phyloP scores from a whole-genome alignment of 169 alveolate species.

The Cyclospora cayetanensis region DNA sequence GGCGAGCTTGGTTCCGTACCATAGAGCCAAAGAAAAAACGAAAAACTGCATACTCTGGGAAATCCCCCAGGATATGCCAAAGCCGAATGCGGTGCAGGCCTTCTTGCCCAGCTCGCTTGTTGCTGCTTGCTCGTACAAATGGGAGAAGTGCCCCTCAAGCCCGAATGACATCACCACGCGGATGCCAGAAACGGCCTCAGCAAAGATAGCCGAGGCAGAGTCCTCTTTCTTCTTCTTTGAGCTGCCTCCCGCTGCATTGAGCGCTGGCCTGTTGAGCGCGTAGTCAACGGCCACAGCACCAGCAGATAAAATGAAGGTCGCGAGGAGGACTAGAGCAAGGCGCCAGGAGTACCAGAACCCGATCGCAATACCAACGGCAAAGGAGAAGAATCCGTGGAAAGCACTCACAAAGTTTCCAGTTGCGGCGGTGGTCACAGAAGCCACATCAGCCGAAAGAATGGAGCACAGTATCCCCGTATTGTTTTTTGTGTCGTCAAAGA shows the following conservation, averaged over 20 bases:
- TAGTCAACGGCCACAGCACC: not conserved
- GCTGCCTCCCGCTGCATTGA: not conserved
- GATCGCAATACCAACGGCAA: not conserved
- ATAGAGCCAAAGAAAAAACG: constrained; percentile 1
- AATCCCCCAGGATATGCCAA: not conserved
- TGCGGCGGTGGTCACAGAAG: not conserved
- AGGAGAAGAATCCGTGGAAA: not conserved
- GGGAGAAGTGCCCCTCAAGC: not conserved
- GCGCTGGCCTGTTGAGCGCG: not conserved
- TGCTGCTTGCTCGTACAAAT: not conserved
- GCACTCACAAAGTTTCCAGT: not conserved
- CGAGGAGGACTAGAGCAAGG: not conserved
- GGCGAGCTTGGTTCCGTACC: constrained; percentile 8
- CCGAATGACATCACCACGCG: constrained; percentile 19
- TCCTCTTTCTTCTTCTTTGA: not conserved
- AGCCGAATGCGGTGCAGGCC: not conserved
- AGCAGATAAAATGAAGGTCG: not conserved
- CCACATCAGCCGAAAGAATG: not conserved
- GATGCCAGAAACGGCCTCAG: not conserved
- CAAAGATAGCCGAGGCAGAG: not conserved
- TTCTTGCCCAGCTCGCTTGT: not conserved
- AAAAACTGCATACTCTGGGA: constrained; percentile 15
- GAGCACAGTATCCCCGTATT: not conserved
- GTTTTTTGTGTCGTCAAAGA: not conserved
- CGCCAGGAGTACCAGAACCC: not conserved